Conservation (phyloP, 2,329 filamentous ascomycete species). For the Aspergillus hiratsukae region DNA sequence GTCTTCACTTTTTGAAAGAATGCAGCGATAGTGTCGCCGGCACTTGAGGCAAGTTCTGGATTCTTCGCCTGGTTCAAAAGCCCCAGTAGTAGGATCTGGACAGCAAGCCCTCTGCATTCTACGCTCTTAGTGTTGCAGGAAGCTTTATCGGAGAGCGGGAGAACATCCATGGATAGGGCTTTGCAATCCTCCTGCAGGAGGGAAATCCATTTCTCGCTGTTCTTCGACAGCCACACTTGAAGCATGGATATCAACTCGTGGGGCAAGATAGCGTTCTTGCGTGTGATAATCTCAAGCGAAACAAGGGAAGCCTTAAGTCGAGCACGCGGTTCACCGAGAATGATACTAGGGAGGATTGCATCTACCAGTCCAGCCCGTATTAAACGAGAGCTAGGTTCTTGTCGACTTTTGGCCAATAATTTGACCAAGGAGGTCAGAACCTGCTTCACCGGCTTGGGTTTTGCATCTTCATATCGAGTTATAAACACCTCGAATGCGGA, state of each 20-base stretch:
- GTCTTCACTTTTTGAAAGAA: slow-evolving; percentile 28
- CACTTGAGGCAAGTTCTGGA: slow-evolving; percentile 25
- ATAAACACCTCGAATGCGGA: slow-evolving; percentile 38
- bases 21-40: slow-evolving; percentile 24
- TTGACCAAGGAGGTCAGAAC: slow-evolving; percentile 38
- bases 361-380: slow-evolving; percentile 24
- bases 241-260: slow-evolving; percentile 27
- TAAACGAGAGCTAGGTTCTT: slow-evolving; percentile 13
- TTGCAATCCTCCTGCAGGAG: slow-evolving; percentile 30
- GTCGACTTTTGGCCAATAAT: slow-evolving; percentile 27
- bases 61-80: slow-evolving; percentile 29
- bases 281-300: slow-evolving; percentile 34
- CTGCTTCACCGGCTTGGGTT: slow-evolving; percentile 43
- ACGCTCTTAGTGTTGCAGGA: slow-evolving; percentile 11
- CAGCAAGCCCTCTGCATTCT: slow-evolving; percentile 15
- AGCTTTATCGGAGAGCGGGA: slow-evolving; percentile 14
- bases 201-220: slow-evolving; percentile 28
- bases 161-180: slow-evolving; percentile 23
- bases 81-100: slow-evolving; percentile 28
- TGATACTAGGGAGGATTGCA: slow-evolving; percentile 31
- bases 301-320: slow-evolving; percentile 35
- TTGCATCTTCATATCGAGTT: slow-evolving; percentile 39
- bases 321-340: slow-evolving; percentile 37
- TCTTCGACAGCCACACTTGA: slow-evolving; percentile 30
- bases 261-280: slow-evolving; percentile 32